Evolutionary conservation across 2,329 filamentous ascomycete genomes (phyloP), one percentile per base, ranked within the genome.

Genomic region (Stachybotrys echinatus): DNA sequence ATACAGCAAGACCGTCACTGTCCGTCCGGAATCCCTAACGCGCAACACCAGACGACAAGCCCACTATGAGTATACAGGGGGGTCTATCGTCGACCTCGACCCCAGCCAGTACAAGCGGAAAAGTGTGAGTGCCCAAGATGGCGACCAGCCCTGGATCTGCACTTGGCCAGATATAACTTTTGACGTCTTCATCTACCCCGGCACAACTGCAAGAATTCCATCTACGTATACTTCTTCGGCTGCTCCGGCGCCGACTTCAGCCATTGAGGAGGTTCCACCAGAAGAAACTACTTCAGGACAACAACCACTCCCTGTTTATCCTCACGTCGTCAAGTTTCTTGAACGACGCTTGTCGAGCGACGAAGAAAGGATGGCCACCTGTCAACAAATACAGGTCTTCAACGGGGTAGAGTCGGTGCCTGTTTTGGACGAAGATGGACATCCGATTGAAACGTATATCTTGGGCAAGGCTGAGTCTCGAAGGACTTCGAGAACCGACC

Each of bases 111-210:
- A 55, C 18, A 57, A 55, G 47, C 58, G 46, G 46, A 54, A 56
- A 27, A 57, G 52, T 6, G 49, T 55, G 3, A 61, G 62, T 12
- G 68, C 69, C 1, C 60, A 70, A 51, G 61, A 63, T 0, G 80
- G 79, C 2, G 78, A 82, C 44, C 75, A 67, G 50, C 75, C 76
- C 1, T 84, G 80, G 80, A 70, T 83, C 20, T 84, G 80, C 59
- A 75, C 69, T 2, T 84, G 80, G 80, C 76, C 78, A 2, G 68
- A 73, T 23, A 81, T 78, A 1, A 67, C 72, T 3, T 66, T 83
- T 5, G 79, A 83, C 47, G 63, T 81, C 4, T 81, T 81, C 55
- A 77, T 84, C 39, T 84, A 81, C 54, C 71, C 78, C 1, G 65
- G 67, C 21, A 76, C 81, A 55, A 80, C 77, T 56, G 72, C 68